phyloP scores from a whole-genome alignment of 2,329 filamentous ascomycete species.

The Graphilbum sp. region DNA sequence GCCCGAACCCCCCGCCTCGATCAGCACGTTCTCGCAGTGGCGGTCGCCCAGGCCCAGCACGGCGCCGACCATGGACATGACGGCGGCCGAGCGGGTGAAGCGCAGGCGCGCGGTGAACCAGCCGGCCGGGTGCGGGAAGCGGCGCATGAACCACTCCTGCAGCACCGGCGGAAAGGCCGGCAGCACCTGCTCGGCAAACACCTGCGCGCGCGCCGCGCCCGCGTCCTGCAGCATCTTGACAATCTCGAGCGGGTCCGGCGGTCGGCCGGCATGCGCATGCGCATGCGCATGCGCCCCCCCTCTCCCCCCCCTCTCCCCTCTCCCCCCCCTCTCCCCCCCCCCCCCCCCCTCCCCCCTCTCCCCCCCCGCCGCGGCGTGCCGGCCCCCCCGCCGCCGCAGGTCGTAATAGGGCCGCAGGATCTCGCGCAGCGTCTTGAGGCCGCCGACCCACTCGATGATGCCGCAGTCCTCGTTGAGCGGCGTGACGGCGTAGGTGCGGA shows the following conservation, averaged over 20 bases:
- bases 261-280: too few relatives aligned
- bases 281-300: too few relatives aligned
- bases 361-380: conserved; percentile 12
- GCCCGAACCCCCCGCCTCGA: conserved; percentile 93
- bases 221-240: conserved; percentile 45
- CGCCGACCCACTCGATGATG: conserved; percentile 96
- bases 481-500: conserved; percentile 93
- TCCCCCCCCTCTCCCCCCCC: too few relatives aligned
- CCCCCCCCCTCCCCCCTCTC: too few relatives aligned
- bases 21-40: conserved; percentile 91
- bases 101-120: conserved; percentile 83
- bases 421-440: conserved; percentile 83
- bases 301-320: too few relatives aligned
- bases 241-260: background rate
- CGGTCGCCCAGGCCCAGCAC: conserved; percentile 87
- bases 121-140: conserved; percentile 78
- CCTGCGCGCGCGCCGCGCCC: conserved; percentile 39
- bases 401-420: conserved; percentile 37
- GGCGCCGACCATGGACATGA: conserved; percentile 99
- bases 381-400: conserved; percentile 65
- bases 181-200: conserved; percentile 54
- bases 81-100: conserved; percentile 86
- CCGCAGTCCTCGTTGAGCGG: conserved; percentile 96
- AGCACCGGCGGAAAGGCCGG: conserved; percentile 66
- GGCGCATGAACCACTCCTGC: conserved; percentile 88